Conservation (phyloP, 2,329 filamentous ascomycete genomes). For the Botrytis elliptica region DNA sequence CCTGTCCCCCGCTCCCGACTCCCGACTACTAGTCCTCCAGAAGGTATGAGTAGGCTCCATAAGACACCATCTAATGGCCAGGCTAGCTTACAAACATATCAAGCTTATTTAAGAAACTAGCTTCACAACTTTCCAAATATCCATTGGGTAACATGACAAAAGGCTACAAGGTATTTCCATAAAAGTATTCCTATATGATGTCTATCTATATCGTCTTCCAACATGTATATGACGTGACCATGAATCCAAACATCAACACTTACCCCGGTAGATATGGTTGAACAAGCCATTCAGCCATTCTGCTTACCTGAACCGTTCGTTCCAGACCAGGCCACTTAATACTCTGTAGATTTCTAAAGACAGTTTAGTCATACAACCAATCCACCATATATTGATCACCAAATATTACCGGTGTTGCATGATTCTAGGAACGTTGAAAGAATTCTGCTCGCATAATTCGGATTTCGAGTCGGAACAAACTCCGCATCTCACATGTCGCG, state of each 20-base stretch:
- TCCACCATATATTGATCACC: not conserved
- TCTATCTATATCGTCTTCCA: constrained; percentile 6
- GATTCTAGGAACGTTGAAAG: not conserved
- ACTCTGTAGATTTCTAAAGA: not conserved
- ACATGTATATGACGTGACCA: not conserved
- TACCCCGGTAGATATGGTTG: no score
- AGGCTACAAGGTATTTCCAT: not conserved
- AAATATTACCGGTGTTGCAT: not conserved
- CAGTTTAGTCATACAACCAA: not conserved
- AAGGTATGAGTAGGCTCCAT: not conserved
- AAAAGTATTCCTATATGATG: not conserved
- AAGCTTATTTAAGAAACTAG: not conserved
- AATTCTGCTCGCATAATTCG: not conserved
- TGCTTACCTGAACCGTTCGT: not conserved
- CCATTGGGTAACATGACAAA: not conserved
- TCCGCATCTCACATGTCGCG: not conserved
- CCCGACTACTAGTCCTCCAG: not conserved
- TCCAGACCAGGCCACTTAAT: not conserved
- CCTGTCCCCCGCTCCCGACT: not conserved
- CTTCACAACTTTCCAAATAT: not conserved
- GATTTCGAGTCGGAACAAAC: not conserved
- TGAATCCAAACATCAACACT: not conserved
- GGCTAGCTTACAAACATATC: not conserved
- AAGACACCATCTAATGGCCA: not conserved
- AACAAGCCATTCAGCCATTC: not conserved